These are phyloP conservation scores for Neophaeococcomyces mojaviensis DNA, from an alignment of 2,329 filamentous ascomycete genomes.

Conservation along the genomic window DNA sequence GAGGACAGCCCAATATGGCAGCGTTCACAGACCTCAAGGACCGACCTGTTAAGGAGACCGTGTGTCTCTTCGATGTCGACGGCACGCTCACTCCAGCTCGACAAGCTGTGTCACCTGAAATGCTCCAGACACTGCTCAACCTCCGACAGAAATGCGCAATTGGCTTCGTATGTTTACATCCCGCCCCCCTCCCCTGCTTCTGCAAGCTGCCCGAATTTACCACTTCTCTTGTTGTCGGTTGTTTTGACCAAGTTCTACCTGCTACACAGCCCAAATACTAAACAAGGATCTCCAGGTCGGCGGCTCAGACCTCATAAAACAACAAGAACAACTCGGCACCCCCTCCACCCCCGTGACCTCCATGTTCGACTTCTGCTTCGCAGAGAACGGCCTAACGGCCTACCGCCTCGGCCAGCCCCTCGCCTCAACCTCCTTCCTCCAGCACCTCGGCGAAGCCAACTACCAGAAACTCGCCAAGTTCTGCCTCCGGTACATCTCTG, in stretches of 20 bases:
- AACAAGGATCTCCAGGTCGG: constrained; percentile 49
- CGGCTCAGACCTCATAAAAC: constrained; percentile 84
- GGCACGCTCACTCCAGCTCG: constrained; percentile 80
- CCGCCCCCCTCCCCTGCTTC: neutral
- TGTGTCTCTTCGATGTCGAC: constrained; percentile 94
- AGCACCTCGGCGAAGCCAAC: constrained; percentile 77
- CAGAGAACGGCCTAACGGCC: constrained; percentile 91
- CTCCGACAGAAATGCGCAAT: constrained; percentile 84
- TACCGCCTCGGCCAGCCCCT: constrained; percentile 74
- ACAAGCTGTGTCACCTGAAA: constrained; percentile 68
- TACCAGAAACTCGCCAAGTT: constrained; percentile 56
- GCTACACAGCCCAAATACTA: neutral
- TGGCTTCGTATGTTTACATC: constrained; percentile 53
- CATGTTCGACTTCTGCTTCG: constrained; percentile 94
- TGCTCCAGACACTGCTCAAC: constrained; percentile 68
- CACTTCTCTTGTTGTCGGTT: too few species aligned
- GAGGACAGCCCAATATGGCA: neutral
- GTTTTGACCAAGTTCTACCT: too few species aligned
- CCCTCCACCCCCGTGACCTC: constrained; percentile 61
- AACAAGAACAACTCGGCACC: constrained; percentile 88
- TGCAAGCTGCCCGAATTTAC: neutral
- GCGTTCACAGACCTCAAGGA: constrained; percentile 59
- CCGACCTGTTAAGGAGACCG: constrained; percentile 84
- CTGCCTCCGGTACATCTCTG: constrained; percentile 53
- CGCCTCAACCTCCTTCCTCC: constrained; percentile 76